Base-by-base conservation (phyloP, 257 asterid genomes). In the Prunella vulgaris region DNA sequence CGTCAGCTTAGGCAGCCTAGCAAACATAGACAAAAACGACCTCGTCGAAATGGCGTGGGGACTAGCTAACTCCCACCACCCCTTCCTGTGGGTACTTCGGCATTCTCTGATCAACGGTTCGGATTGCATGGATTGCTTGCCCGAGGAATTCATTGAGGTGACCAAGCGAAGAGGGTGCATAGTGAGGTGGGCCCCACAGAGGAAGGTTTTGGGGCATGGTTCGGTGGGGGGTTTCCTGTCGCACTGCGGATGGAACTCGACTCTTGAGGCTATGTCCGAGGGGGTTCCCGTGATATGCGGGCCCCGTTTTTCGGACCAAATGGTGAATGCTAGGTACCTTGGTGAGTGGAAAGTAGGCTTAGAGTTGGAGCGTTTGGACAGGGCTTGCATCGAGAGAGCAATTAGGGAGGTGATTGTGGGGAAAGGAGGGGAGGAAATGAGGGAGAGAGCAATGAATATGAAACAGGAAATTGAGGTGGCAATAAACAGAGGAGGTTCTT, bases 161-260 rank as follows among this genome's bases (percentile, higher is more conserved):
- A 59, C 40, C 4, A 24, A 33, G 20, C 74, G 24, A 7, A 42
- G 77, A 17, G 80, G 80, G 18, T 37, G 65, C 6, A 21, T 80
- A 2, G 85, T 85, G 25, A 49, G 63, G 64, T 85, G 91, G 91
- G 85, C 85, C 0, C 88, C 88, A 0, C 91, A 85, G 46, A 77
- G 62, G 79, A 71, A 75, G 66, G 84, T 85, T 10, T 44, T 83
- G 18, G 78, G 76, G 10, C 88, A 85, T 73, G 37, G 69, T 0
- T 66, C 88, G 0, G 76, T 83, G 13, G 88, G 81, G 1, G 85
- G 85, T 0, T 85, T 85, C 42, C 44, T 81, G 12, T 73, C 69
- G 0, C 90, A 85, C 20, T 80, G 88, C 32, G 86, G 90, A 0
- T 85, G 90, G 90, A 85, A 85, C 52, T 85, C 90, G 46, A 81